Percentiles rank a stretch among this genome's conserved stretches.
Evolutionary conservation across 495 filamentous ascomycete species (phyloP).

Genomic region (Durotheca rogersii): DNA sequence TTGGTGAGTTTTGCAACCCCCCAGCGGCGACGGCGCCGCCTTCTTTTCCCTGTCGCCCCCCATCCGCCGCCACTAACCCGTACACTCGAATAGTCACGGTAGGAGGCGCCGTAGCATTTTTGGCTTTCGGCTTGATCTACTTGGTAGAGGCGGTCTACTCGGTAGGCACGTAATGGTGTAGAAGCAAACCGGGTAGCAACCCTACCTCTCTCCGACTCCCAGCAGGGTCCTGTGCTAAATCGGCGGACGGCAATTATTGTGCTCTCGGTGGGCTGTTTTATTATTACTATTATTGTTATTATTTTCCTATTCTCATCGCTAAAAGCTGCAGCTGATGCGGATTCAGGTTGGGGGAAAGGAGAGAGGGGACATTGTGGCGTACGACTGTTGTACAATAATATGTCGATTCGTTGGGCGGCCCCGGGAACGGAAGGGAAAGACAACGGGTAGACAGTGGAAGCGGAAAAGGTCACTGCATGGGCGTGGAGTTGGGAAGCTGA

Average conservation of each 20-base stretch:
- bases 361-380: slow-evolving; percentile 1
- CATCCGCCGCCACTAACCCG: slow-evolving; percentile 31
- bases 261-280: no score
- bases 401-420: slow-evolving; percentile 1
- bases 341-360: slow-evolving; percentile 6
- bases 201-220: slow-evolving; percentile 6
- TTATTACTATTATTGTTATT: no score
- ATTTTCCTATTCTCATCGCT: no score
- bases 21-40: not conserved
- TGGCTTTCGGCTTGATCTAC: slow-evolving; percentile 90
- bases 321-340: slow-evolving; percentile 2
- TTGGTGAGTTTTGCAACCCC: slow-evolving; percentile 67
- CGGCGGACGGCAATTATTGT: no score
- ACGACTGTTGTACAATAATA: slow-evolving; percentile 11
- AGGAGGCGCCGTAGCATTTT: slow-evolving; percentile 88
- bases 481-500: slow-evolving; percentile 34
- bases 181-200: not conserved
- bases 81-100: slow-evolving; percentile 69
- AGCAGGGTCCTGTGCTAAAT: not conserved
- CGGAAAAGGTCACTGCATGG: slow-evolving; percentile 19
- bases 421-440: not conserved
- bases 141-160: slow-evolving; percentile 74
- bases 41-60: not conserved
- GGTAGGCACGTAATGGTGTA: slow-evolving; percentile 19
- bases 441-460: slow-evolving; percentile 8